Percentiles rank a stretch among this genome's conserved stretches.
These are phyloP conservation scores for Mycena sanguinolenta DNA, from an alignment of 768 basidiomycete genomes.

Conservation along the genomic window DNA sequence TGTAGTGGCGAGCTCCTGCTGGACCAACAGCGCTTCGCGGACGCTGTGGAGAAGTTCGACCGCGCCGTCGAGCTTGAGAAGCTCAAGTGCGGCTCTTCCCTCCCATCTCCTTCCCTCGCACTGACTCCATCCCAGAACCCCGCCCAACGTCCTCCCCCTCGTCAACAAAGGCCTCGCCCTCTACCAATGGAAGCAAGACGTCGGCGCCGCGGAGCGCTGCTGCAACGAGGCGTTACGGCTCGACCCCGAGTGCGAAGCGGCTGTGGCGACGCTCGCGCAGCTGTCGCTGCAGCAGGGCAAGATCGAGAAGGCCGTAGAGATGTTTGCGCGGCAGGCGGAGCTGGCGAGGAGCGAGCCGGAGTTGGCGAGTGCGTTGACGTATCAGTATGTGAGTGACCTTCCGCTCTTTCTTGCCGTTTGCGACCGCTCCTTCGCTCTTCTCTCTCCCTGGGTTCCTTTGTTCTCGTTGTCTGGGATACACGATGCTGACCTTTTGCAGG, in stretches of 20 bases:
- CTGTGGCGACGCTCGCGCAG: constrained; percentile 95
- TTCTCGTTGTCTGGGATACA: too few species aligned
- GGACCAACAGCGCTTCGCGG: constrained; percentile 90
- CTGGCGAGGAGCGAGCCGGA: constrained; percentile 93
- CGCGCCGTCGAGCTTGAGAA: constrained; percentile 91
- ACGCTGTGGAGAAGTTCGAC: constrained; percentile 94
- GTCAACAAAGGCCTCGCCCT: constrained; percentile 98
- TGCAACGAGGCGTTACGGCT: constrained; percentile 90
- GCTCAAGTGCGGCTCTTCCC: constrained; percentile 60
- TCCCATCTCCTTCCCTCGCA: not conserved
- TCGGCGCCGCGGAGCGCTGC: constrained; percentile 83
- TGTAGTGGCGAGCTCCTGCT: constrained; percentile 91
- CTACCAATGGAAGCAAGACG: constrained; percentile 96
- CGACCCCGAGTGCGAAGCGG: constrained; percentile 96
- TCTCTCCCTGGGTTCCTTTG: too few species aligned
- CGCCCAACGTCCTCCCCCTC: constrained; percentile 89
- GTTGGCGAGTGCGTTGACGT: constrained; percentile 81
- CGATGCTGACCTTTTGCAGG: constrained; percentile 55
- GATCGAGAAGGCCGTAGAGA: constrained; percentile 85
- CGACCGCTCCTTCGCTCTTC: not conserved
- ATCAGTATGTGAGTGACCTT: constrained; percentile 74
- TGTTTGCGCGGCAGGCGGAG: constrained; percentile 88
- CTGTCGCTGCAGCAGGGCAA: constrained; percentile 91
- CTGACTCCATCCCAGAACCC: constrained; percentile 43
- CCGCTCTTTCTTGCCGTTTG: constrained; percentile 4